Evolutionary conservation across 352 stramenopile species (phyloP).

Genomic region (Phytophthora sansomeana): DNA sequence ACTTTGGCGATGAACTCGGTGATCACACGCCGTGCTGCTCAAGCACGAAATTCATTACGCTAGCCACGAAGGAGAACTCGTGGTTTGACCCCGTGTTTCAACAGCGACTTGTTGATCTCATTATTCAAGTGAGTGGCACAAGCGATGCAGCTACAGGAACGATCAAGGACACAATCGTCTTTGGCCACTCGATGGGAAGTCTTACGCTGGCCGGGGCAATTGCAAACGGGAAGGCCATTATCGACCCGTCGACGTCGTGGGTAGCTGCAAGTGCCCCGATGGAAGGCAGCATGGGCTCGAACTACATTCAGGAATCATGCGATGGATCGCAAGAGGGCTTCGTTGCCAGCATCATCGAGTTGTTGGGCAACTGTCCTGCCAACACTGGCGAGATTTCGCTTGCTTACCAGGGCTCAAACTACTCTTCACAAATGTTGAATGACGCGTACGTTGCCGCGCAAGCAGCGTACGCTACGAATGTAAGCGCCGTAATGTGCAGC

Average conservation of each 20-base stretch:
- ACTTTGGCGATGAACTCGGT: constrained; percentile 56
- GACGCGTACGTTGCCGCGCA: constrained; percentile 37
- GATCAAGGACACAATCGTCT: constrained; percentile 69
- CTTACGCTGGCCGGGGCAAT: constrained; percentile 56
- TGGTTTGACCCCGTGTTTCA: constrained; percentile 58
- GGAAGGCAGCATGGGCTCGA: constrained; percentile 56
- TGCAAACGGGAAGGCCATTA: constrained; percentile 34
- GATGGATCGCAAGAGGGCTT: constrained; percentile 28
- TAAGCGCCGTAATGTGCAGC: constrained; percentile 46
- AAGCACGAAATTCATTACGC: constrained; percentile 52
- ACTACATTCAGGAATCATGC: constrained; percentile 53
- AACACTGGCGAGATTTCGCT: constrained; percentile 42
- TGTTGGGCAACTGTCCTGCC: constrained; percentile 54
- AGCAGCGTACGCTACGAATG: constrained; percentile 35
- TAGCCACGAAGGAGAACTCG: constrained; percentile 55
- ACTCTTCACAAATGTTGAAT: constrained; percentile 24
- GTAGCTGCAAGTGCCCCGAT: constrained; percentile 49
- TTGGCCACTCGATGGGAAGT: constrained; percentile 75
- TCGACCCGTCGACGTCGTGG: constrained; percentile 48
- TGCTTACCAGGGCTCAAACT: constrained; percentile 41
- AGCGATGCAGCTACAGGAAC: constrained; percentile 43
- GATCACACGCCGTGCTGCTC: constrained; percentile 71
- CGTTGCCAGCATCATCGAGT: constrained; percentile 35
- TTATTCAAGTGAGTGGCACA: constrained; percentile 45
- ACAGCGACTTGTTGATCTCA: constrained; percentile 44